Conservation (phyloP, 768 basidiomycete species). For the Strobilomyces confusus region DNA sequence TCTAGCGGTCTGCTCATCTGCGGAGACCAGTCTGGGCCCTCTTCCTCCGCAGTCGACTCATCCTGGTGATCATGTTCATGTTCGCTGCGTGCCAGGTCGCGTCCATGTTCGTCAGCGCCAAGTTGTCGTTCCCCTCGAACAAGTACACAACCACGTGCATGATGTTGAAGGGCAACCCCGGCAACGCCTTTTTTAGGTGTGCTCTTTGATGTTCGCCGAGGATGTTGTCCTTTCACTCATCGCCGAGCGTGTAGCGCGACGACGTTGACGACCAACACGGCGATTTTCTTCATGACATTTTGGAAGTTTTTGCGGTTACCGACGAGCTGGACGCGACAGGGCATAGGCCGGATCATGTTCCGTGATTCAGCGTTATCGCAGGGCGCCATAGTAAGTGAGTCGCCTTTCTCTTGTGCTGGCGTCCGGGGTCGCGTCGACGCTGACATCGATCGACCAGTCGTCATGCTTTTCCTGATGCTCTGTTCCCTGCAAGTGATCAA, state of each 20-base stretch:
- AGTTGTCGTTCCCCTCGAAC: conserved; percentile 5
- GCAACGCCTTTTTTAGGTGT: conserved; percentile 20
- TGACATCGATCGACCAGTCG: conserved; percentile 3
- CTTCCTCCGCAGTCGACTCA: conserved; percentile 5
- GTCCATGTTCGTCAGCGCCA: conserved; percentile 19
- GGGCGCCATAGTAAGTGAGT: conserved; percentile 13
- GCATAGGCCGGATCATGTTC: conserved; percentile 7
- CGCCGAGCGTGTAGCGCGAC: conserved; percentile 5
- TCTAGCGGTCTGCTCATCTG: background rate
- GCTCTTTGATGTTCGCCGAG: too few relatives aligned
- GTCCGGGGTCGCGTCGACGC: background rate
- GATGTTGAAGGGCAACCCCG: conserved; percentile 8
- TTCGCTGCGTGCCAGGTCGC: conserved; percentile 8
- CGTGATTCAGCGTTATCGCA: conserved; percentile 16
- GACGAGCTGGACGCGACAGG: background rate
- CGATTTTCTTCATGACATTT: conserved; percentile 18
- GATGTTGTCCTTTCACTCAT: background rate
- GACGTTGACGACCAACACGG: conserved; percentile 13
- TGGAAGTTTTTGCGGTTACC: conserved; percentile 18
- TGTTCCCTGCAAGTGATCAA: conserved; percentile 9
- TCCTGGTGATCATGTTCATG: conserved; percentile 8
- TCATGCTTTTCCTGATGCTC: conserved; percentile 20
- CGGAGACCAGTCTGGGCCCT: conserved; percentile 16
- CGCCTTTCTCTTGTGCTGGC: too few relatives aligned
- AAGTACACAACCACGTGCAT: conserved; percentile 16